These are phyloP conservation scores for Rhizopogon vulgaris DNA, from an alignment of 768 basidiomycete genomes.

Conservation along the genomic window DNA sequence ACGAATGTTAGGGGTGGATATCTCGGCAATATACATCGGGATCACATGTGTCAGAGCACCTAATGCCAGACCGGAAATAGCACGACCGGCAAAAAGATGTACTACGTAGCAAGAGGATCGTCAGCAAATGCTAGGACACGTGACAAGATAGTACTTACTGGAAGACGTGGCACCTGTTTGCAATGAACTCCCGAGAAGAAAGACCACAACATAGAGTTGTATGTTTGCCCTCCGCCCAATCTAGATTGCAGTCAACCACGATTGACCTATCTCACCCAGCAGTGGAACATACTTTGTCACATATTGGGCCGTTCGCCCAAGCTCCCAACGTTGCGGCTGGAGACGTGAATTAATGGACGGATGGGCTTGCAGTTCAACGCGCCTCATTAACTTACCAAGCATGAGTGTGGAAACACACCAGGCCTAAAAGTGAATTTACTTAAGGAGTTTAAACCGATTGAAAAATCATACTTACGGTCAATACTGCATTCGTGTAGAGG, in stretches of 20 bases:
- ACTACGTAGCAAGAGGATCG: slow-evolving; percentile 4
- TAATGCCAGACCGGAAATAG: slow-evolving; percentile 13
- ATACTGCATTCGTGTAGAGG: not conserved
- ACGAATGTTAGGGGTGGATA: slow-evolving; percentile 32
- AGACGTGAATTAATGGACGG: slow-evolving; percentile 6
- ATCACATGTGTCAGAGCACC: slow-evolving; percentile 20
- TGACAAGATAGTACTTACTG: slow-evolving; percentile 4
- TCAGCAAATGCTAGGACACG: not conserved
- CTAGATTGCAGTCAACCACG: slow-evolving; percentile 3
- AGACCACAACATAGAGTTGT: slow-evolving; percentile 22
- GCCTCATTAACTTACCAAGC: not conserved
- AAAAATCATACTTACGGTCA: not conserved
- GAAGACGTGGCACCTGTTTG: slow-evolving; percentile 24
- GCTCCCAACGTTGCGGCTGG: slow-evolving; percentile 26
- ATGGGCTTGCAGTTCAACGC: not conserved
- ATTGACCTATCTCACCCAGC: not conserved
- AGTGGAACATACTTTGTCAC: slow-evolving; percentile 15
- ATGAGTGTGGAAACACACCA: not conserved
- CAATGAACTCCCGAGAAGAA: slow-evolving; percentile 24
- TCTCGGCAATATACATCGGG: slow-evolving; percentile 33
- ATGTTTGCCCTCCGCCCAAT: slow-evolving; percentile 22
- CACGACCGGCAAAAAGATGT: slow-evolving; percentile 24
- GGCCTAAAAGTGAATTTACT: not conserved
- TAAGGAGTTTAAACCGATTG: not conserved
- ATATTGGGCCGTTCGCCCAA: slow-evolving; percentile 22